Percentiles rank a stretch among this genome's conserved stretches.
These are phyloP conservation scores for Microbotryum lychnidis-dioicae DNA, from an alignment of 1,284 basidiomycete species.

Conservation along the genomic window DNA sequence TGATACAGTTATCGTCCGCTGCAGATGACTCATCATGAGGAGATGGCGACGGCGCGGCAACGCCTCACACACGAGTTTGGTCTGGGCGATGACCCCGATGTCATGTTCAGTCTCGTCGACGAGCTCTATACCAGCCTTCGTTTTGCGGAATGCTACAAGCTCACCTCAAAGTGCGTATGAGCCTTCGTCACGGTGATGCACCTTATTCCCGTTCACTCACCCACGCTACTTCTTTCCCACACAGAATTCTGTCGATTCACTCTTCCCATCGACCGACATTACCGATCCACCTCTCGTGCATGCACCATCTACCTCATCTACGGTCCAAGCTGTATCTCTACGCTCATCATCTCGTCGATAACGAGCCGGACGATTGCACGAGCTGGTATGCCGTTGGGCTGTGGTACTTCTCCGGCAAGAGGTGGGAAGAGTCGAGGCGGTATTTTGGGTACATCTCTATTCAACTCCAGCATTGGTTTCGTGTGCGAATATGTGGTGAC, in stretches of 20 bases:
- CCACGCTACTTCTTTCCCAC: neutral
- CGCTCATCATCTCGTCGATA: slow-evolving; percentile 89
- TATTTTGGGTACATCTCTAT: slow-evolving; percentile 67
- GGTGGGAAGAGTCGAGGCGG: slow-evolving; percentile 79
- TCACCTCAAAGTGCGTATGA: slow-evolving; percentile 64
- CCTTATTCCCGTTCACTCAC: neutral
- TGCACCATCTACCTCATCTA: slow-evolving; percentile 85
- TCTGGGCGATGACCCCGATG: slow-evolving; percentile 81
- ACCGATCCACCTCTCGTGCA: slow-evolving; percentile 91
- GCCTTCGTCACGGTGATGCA: no score
- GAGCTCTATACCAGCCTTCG: slow-evolving; percentile 77
- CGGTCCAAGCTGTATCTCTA: slow-evolving; percentile 89
- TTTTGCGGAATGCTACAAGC: slow-evolving; percentile 85
- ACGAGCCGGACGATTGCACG: slow-evolving; percentile 80
- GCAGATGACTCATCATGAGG: slow-evolving; percentile 64
- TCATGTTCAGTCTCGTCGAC: slow-evolving; percentile 84
- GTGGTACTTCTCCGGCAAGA: slow-evolving; percentile 81
- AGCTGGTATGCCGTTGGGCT: slow-evolving; percentile 98
- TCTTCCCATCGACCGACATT: slow-evolving; percentile 76
- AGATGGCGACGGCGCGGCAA: slow-evolving; percentile 67
- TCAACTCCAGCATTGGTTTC: neutral
- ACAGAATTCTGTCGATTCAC: slow-evolving; percentile 69
- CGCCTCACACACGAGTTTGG: slow-evolving; percentile 67
- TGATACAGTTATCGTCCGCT: neutral
- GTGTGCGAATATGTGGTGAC: neutral